These are phyloP conservation scores for Mortierella sp. DNA, from an alignment of 371 early-diverging fungal genomes.

Conservation along the genomic window DNA sequence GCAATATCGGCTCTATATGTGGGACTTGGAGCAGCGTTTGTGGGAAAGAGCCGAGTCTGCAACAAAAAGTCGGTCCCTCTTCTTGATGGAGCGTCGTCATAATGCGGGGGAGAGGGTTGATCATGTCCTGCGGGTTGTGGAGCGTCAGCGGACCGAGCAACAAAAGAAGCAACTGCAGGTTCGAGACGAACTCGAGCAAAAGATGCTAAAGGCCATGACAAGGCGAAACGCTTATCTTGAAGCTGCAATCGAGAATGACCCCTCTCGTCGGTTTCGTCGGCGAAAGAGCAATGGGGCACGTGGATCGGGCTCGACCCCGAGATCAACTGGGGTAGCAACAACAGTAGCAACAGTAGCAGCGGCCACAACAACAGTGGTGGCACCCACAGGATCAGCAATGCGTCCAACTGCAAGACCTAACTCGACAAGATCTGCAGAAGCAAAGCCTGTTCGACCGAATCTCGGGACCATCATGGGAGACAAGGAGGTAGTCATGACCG, in stretches of 20 bases:
- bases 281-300: constrained; percentile 10
- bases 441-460: no score
- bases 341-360: neutral
- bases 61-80: constrained; percentile 29
- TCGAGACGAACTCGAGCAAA: constrained; percentile 46
- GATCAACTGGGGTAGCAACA: neutral
- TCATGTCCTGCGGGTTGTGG: constrained; percentile 40
- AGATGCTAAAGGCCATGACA: constrained; percentile 47
- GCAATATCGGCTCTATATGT: constrained; percentile 30
- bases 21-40: constrained; percentile 34
- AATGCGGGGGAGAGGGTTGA: constrained; percentile 34
- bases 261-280: constrained; percentile 37
- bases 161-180: constrained; percentile 29
- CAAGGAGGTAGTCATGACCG: neutral
- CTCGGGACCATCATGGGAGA: no score
- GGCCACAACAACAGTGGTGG: neutral
- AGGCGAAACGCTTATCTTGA: constrained; percentile 42
- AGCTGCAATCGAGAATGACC: constrained; percentile 49
- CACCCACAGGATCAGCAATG: constrained; percentile 5
- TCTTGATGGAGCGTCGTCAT: constrained; percentile 35
- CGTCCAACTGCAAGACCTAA: neutral
- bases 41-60: constrained; percentile 38
- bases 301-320: neutral
- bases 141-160: constrained; percentile 34
- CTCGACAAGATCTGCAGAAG: no score